phyloP scores from a whole-genome alignment of 2,329 filamentous ascomycete species.

The Zasmidium citrigriseum region DNA sequence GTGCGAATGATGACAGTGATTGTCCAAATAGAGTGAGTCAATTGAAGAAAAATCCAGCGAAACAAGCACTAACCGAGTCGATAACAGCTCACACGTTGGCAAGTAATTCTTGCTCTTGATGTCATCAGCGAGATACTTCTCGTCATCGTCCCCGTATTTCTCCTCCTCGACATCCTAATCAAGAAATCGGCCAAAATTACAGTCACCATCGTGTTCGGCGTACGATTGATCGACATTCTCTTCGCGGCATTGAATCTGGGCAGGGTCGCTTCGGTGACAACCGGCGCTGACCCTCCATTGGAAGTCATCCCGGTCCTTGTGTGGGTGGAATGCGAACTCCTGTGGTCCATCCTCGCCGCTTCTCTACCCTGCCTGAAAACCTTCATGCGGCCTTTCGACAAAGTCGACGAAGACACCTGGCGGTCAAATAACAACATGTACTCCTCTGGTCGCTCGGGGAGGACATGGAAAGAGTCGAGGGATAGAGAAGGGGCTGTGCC shows the following conservation, averaged over 20 bases:
- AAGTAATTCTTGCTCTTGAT: constrained; percentile 17
- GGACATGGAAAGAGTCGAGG: constrained; percentile 5
- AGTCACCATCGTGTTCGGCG: constrained; percentile 20
- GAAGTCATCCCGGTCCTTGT: constrained; percentile 13
- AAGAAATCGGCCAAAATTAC: constrained; percentile 19
- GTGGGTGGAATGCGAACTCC: constrained; percentile 19
- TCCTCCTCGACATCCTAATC: constrained; percentile 21
- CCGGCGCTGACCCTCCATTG: constrained; percentile 6
- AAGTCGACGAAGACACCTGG: constrained; percentile 21
- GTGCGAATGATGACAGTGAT: not conserved
- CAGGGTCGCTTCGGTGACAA: constrained; percentile 9
- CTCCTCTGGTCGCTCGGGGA: constrained; percentile 13
- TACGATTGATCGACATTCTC: constrained; percentile 17
- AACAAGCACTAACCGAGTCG: not conserved
- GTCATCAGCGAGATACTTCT: constrained; percentile 19
- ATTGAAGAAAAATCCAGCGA: not conserved
- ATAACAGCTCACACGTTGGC: constrained; percentile 17
- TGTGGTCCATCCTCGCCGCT: constrained; percentile 22
- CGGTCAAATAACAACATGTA: constrained; percentile 15
- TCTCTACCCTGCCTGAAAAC: constrained; percentile 22
- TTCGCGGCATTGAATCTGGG: constrained; percentile 20
- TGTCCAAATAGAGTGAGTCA: not conserved
- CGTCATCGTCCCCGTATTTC: constrained; percentile 17
- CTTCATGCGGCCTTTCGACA: constrained; percentile 22
- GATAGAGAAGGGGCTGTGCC: constrained; percentile 5